Evolutionary conservation across 1,284 basidiomycete species (phyloP), one percentile per base, ranked within the genome.

Genomic region (Sparassis latifolia): DNA sequence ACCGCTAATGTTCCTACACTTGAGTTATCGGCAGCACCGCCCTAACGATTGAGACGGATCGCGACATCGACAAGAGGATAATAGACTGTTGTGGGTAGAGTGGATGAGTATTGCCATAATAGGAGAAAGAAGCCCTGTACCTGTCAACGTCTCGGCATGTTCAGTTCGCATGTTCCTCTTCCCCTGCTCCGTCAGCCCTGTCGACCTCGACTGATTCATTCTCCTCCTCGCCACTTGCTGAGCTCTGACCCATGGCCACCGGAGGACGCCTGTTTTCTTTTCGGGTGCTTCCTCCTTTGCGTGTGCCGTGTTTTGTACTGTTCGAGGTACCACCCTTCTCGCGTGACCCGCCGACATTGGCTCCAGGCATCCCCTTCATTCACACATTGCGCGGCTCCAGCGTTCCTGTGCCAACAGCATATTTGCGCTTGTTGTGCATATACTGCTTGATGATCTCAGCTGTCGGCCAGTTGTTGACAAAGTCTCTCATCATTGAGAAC

Each of bases 361-460:
- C 20, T 20, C 20, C 20, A 20, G 20, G 20, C 20, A 20, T 20
- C 20, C 20, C 20, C 20, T 20, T 20, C 20, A 6, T 44, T 12
- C 27, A 33, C 12, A 27, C 45, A 28, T 38, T 37, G 3, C 5
- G 33, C 38, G 28, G 33, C 10, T 33, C 5, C 33, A 4, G 2
- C 10, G 5, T 46, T n/a, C 54, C 54, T 27, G 45, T 41, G 32
- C 41, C 31, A 10, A 45, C 42, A 2, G 52, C 49, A 27, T 56
- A 35, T 39, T 50, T 52, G 5, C 55, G 47, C 33, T 39, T 47
- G 45, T 56, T 56, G 12, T 47, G 47, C 44, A 56, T 40, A 28
- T 45, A 56, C 42, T 49, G 49, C n/a, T 43, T 42, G 0, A 45
- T 47, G 2, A 56, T 42, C 4, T 45, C 55, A 0, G 50, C 55